Evolutionary conservation across 164 flowering plant genomes (phyloP).

Genomic region (Magnolia sinica): DNA sequence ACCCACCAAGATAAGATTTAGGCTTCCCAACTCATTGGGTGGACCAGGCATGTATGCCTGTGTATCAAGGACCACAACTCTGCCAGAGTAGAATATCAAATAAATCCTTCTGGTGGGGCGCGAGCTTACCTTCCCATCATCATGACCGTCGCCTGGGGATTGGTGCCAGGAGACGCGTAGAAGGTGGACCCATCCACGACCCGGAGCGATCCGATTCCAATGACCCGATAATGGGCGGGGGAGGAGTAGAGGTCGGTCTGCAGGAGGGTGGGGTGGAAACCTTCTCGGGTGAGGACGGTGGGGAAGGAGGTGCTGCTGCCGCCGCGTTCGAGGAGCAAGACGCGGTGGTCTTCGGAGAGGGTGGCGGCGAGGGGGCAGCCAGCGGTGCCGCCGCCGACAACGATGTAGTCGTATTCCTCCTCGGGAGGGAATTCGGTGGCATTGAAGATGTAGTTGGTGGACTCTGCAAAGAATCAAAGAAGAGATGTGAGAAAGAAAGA

Average conservation of each 20-base stretch:
- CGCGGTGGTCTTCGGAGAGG: constrained; percentile 42
- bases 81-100: no score
- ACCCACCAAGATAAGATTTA: no score
- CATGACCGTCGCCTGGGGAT: constrained; percentile 89
- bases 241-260: constrained; percentile 43
- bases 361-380: constrained; percentile 95
- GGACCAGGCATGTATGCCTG: no score
- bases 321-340: constrained; percentile 76
- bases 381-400: constrained; percentile 92
- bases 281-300: constrained; percentile 47
- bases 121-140: constrained; percentile 80
- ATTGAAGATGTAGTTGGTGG: constrained; percentile 36
- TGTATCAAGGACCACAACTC: no score
- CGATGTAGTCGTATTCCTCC: constrained; percentile 75
- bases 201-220: constrained; percentile 59
- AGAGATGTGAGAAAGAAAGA: neutral
- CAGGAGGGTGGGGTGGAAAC: constrained; percentile 53
- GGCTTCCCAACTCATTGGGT: no score
- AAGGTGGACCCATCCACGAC: constrained; percentile 82
- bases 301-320: constrained; percentile 13
- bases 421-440: constrained; percentile 63
- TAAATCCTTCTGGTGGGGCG: no score
- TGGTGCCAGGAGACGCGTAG: constrained; percentile 76
- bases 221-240: constrained; percentile 57
- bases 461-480: neutral